These are phyloP conservation scores for Tuctoria greenei DNA, from an alignment of 176 grass and related monocot species.

Conservation along the genomic window DNA sequence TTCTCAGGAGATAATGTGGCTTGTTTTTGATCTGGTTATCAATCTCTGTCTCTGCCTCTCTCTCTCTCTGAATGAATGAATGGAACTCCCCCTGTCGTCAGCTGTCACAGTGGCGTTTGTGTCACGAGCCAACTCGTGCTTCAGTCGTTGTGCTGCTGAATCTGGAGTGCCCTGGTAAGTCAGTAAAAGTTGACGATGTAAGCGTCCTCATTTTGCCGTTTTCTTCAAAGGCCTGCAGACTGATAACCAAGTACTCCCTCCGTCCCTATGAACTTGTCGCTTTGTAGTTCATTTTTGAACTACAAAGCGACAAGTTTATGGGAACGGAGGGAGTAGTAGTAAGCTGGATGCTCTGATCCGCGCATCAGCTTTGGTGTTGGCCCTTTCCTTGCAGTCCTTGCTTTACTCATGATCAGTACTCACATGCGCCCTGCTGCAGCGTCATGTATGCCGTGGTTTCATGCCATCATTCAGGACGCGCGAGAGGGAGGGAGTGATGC, in stretches of 20 bases:
- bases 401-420: constrained; percentile 1
- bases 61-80: neutral
- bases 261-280: too few relatives aligned
- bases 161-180: constrained; percentile 14
- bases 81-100: too few relatives aligned
- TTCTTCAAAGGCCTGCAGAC: neutral
- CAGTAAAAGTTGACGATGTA: constrained; percentile 27
- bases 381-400: constrained; percentile 16
- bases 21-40: constrained; percentile 41
- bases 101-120: neutral
- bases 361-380: constrained; percentile 43
- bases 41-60: neutral
- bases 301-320: too few relatives aligned
- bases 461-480: constrained; percentile 27
- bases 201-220: neutral
- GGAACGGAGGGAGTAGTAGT: too few relatives aligned
- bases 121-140: neutral
- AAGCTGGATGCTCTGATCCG: constrained; percentile 38
- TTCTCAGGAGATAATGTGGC: neutral
- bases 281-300: too few relatives aligned
- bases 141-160: neutral
- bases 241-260: neutral
- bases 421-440: constrained; percentile 35
- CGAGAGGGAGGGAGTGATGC: too few relatives aligned
- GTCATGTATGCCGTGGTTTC: constrained; percentile 22